phyloP scores from a whole-genome alignment of 2,329 filamentous ascomycete genomes.

The Penicillium nordicum region DNA sequence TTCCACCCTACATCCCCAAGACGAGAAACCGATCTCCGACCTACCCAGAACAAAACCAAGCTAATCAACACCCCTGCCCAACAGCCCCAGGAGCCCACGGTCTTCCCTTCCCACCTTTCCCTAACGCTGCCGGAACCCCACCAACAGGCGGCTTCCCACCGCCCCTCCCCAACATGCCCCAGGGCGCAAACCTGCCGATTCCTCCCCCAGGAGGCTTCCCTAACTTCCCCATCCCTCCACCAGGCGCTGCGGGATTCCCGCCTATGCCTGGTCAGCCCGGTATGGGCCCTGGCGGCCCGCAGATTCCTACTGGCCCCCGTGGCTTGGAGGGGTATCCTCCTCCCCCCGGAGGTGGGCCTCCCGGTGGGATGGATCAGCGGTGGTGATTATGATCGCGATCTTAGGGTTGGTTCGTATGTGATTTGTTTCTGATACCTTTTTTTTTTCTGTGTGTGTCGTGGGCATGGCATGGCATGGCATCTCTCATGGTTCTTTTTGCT shows the following conservation, averaged over 20 bases:
- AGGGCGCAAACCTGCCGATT: constrained; percentile 43
- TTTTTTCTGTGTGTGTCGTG: constrained; percentile 7
- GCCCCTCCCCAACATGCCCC: constrained; percentile 40
- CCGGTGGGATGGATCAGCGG: constrained; percentile 30
- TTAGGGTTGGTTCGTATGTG: neutral
- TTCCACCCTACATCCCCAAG: neutral
- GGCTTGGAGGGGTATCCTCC: constrained; percentile 30
- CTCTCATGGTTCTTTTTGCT: constrained; percentile 3
- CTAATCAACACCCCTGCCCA: constrained; percentile 11
- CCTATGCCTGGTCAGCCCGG: constrained; percentile 31
- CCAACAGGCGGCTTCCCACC: constrained; percentile 37
- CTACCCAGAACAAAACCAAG: neutral
- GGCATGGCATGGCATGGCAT: constrained; percentile 6
- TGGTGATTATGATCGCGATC: constrained; percentile 25
- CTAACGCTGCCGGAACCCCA: constrained; percentile 34
- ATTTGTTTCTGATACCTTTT: constrained; percentile 8
- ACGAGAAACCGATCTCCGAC: neutral
- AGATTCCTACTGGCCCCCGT: constrained; percentile 29
- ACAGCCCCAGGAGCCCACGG: constrained; percentile 56
- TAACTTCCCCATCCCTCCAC: constrained; percentile 26
- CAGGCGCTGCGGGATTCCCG: constrained; percentile 36
- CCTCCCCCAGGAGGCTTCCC: constrained; percentile 44
- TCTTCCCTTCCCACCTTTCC: constrained; percentile 52
- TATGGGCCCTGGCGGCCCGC: constrained; percentile 5
- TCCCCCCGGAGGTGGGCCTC: constrained; percentile 29